These are phyloP conservation scores for Aurifilum marmelostoma DNA, from an alignment of 2,329 filamentous ascomycete species.

Conservation along the genomic window DNA sequence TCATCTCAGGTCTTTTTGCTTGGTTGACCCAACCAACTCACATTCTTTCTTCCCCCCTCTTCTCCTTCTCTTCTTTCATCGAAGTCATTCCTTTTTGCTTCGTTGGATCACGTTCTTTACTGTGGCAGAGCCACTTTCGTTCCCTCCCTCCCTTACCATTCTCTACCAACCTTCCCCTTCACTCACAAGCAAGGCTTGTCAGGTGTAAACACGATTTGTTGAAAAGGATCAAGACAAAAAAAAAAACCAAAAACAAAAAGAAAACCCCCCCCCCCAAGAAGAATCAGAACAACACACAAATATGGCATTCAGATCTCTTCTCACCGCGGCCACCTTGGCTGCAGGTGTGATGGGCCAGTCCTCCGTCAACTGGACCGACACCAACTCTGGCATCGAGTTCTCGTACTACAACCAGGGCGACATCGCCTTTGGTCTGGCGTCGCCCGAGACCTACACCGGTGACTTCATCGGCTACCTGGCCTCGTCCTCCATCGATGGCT, in stretches of 20 bases:
- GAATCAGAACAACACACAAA: background rate
- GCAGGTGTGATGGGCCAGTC: slow-evolving; percentile 25
- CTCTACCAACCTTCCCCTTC: slow-evolving; percentile 13
- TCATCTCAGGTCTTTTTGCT: slow-evolving; percentile 26
- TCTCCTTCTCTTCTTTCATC: background rate
- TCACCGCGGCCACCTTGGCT: slow-evolving; percentile 27
- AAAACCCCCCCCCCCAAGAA: no score
- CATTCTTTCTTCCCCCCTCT: slow-evolving; percentile 1
- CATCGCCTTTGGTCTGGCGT: slow-evolving; percentile 49
- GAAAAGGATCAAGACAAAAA: background rate
- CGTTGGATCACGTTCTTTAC: slow-evolving; percentile 23
- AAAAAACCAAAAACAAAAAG: slow-evolving; percentile 3
- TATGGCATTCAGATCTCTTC: slow-evolving; percentile 19
- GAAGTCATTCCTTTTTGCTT: slow-evolving; percentile 29
- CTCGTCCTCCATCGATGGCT: slow-evolving; percentile 48
- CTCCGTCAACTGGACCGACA: slow-evolving; percentile 24
- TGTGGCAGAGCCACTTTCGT: slow-evolving; percentile 29
- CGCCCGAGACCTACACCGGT: slow-evolving; percentile 50
- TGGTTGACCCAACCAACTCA: slow-evolving; percentile 27
- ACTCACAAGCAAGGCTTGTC: slow-evolving; percentile 13
- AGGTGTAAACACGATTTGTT: slow-evolving; percentile 10
- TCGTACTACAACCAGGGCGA: slow-evolving; percentile 28
- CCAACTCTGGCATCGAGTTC: slow-evolving; percentile 26
- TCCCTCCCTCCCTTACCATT: slow-evolving; percentile 17
- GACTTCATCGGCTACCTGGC: slow-evolving; percentile 60